Conservation (phyloP, 164 flowering plant genomes). For the Cinnamomum micranthum region DNA sequence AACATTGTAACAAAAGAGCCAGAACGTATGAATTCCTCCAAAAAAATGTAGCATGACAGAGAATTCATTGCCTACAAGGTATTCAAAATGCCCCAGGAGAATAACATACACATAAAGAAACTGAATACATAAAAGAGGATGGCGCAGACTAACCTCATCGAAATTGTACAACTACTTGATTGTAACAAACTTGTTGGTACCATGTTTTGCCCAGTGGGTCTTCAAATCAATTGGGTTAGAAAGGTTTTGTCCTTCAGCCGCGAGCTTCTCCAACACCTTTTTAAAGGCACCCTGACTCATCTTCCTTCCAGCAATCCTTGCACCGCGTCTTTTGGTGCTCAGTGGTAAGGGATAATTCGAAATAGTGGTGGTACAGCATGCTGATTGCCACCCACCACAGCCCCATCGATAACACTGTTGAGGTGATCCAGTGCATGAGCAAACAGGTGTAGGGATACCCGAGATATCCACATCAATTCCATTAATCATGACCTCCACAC, state of each 20-base stretch:
- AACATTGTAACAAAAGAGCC: background rate
- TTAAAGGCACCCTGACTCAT: constrained; percentile 95
- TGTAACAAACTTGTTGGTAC: constrained; percentile 90
- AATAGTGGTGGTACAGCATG: constrained; percentile 82
- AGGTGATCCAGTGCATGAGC: constrained; percentile 79
- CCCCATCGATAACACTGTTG: constrained; percentile 97
- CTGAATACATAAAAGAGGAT: background rate
- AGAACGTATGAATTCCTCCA: background rate
- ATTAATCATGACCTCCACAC: constrained; percentile 56
- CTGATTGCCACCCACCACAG: constrained; percentile 96
- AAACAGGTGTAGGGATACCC: constrained; percentile 76
- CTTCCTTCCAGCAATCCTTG: constrained; percentile 88
- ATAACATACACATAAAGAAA: background rate
- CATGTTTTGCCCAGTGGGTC: constrained; percentile 91
- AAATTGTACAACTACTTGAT: constrained; percentile 57
- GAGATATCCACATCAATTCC: constrained; percentile 77
- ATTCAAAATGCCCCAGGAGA: constrained; percentile 13
- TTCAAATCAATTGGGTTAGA: constrained; percentile 75
- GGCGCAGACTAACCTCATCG: constrained; percentile 10
- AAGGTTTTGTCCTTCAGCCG: constrained; percentile 65
- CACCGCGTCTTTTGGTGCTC: constrained; percentile 87
- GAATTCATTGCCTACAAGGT: constrained; percentile 14
- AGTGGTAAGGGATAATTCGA: constrained; percentile 83
- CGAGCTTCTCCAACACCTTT: constrained; percentile 88
- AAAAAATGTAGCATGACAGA: background rate